A percentile compares a stretch with the other conserved stretches of the same genome.
These are phyloP conservation scores for Cyclanthera cordifolia DNA, from an alignment of 306 rosid genomes.

Conservation along the genomic window DNA sequence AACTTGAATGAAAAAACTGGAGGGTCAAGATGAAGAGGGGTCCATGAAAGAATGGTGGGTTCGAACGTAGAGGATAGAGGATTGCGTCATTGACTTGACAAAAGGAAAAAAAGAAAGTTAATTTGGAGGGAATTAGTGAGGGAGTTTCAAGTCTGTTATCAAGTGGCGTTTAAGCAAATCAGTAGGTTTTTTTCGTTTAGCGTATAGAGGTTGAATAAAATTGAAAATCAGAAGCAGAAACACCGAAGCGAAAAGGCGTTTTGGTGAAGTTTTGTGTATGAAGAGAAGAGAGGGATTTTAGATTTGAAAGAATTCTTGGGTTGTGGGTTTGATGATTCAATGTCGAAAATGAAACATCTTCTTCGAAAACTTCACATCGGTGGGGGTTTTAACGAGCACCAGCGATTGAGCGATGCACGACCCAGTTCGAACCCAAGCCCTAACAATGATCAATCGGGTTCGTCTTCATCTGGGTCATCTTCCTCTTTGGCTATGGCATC, in stretches of 20 bases:
- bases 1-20: not conserved
- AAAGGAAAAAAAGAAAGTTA: not conserved
- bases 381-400: constrained; percentile 55
- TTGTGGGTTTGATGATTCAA: constrained; percentile 59
- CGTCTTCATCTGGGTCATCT: too few relatives aligned
- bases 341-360: constrained; percentile 93
- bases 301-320: too few relatives aligned
- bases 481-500: too few relatives aligned
- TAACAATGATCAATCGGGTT: constrained; percentile 22
- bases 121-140: constrained; percentile 21
- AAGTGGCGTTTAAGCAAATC: constrained; percentile 7
- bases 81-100: constrained; percentile 10
- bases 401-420: constrained; percentile 35
- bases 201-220: too few relatives aligned
- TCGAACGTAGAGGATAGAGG: constrained; percentile 5
- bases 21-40: constrained; percentile 10
- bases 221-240: constrained; percentile 27
- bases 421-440: constrained; percentile 17
- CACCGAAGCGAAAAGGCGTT: too few relatives aligned
- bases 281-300: too few relatives aligned
- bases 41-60: constrained; percentile 9
- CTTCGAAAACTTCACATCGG: constrained; percentile 98
- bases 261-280: too few relatives aligned
- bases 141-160: constrained; percentile 28
- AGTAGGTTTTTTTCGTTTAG: too few relatives aligned